Base-by-base conservation (phyloP, 2,329 filamentous ascomycete species). In the Cladosporium sp. region DNA sequence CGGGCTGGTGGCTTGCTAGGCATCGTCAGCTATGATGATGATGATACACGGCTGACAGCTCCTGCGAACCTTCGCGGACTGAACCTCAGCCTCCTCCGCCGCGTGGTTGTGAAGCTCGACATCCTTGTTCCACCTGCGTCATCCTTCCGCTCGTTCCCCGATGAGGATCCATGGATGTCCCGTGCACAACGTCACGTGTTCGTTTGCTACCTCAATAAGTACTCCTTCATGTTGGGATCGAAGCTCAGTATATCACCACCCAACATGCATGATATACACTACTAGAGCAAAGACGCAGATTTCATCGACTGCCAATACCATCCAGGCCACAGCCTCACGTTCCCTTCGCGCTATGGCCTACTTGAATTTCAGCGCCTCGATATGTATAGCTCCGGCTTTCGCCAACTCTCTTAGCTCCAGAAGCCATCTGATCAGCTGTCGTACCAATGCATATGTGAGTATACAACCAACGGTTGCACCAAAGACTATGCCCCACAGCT, bases 11-110 rank as follows among this genome's bases (percentile, higher is more conserved):
- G 34, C 34, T 36, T 36, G 34, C 49, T 30, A 14, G 49, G 49
- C 49, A 52, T 52, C 49, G 49, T 30, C 49, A 52, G 49, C 49
- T 49, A 49, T 49, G 44, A 36, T 36, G 34, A 36, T 36, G 30
- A 32, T 32, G 30, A 49, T 24, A 24, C 44, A 21, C 3, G 49
- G 21, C 49, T 26, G 49, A 26, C 21, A 21, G 49, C n/a, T 52
- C 21, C 49, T 30, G 15, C 18, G 38, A 44, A n/a, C 38, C 18
- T n/a, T 44, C 38, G 38, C 38, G 38, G 38, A 44, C 38, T 44
- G 38, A 10, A 44, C 2, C 38, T n/a, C 38, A 44, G 38, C 38
- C 38, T 38, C 34, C 36, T 38, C 34, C 34, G 2, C 2, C 14
- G 2, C 38, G 18, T 44, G 38, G 38, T n/a, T 44, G 38, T 44